A percentile compares a stretch with the other conserved stretches of the same genome.
Evolutionary conservation across 257 asterid genomes (phyloP).

Genomic region (Jacaranda copaia): DNA sequence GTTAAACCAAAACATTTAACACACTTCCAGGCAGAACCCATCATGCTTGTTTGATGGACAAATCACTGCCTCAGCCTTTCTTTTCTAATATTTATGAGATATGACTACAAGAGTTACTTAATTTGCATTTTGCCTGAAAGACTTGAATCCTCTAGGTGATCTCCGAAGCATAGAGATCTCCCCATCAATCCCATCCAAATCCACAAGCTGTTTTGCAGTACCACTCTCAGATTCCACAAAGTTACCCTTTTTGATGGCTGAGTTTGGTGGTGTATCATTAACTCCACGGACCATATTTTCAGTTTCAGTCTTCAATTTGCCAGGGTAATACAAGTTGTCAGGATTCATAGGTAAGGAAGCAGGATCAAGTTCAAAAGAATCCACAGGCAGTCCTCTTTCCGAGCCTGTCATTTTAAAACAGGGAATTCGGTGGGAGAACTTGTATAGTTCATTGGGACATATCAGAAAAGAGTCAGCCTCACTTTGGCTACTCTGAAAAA

Average conservation of each 20-base stretch:
- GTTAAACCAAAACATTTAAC: too few relatives aligned
- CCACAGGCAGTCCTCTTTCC: conserved; percentile 57
- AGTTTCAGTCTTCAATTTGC: conserved; percentile 33
- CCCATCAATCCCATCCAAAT: conserved; percentile 19
- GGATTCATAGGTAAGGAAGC: conserved; percentile 51
- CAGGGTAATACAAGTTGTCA: conserved; percentile 45
- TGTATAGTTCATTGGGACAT: conserved; percentile 44
- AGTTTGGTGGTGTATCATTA: conserved; percentile 15
- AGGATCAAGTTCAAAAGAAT: conserved; percentile 68
- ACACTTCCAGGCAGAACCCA: too few relatives aligned
- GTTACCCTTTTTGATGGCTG: conserved; percentile 24
- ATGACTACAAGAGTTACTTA: conserved; percentile 16
- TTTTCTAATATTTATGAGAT: too few relatives aligned
- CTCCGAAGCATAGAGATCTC: conserved; percentile 10
- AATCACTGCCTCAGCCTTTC: too few relatives aligned
- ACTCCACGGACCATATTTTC: conserved; percentile 23
- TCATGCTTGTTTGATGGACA: too few relatives aligned
- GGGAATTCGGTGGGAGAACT: conserved; percentile 60
- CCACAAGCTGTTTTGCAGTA: conserved; percentile 36
- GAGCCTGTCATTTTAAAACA: conserved; percentile 54
- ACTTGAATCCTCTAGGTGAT: conserved; percentile 40
- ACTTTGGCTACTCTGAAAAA: conserved; percentile 44
- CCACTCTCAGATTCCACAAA: conserved; percentile 20
- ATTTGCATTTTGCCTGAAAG: conserved; percentile 25
- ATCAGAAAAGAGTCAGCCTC: conserved; percentile 35